Evolutionary conservation across 805 yeast genomes (phyloP).

Genomic region (Candida manassasensis): DNA sequence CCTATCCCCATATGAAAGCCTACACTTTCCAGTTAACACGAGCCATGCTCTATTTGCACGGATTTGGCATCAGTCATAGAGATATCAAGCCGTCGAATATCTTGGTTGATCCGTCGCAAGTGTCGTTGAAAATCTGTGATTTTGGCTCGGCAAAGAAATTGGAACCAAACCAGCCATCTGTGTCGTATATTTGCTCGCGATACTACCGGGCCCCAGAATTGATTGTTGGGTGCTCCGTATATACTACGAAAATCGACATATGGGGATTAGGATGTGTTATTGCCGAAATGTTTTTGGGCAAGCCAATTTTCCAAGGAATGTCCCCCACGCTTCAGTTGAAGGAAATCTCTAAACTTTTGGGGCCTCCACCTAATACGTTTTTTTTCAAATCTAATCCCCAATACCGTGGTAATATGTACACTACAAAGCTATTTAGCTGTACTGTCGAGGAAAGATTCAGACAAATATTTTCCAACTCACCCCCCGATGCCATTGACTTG

Average conservation of each 20-base stretch:
- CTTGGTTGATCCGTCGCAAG: slow-evolving; percentile 64
- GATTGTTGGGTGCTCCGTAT: slow-evolving; percentile 82
- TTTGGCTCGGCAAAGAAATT: slow-evolving; percentile 81
- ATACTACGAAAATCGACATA: slow-evolving; percentile 87
- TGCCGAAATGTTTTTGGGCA: slow-evolving; percentile 90
- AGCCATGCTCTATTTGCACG: slow-evolving; percentile 78
- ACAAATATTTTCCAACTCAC: slow-evolving; percentile 58
- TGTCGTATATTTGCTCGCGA: slow-evolving; percentile 92
- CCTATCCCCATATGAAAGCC: slow-evolving; percentile 69
- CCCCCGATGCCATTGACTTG: slow-evolving; percentile 82
- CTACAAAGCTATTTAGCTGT: slow-evolving; percentile 58
- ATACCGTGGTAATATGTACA: slow-evolving; percentile 70
- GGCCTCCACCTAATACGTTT: slow-evolving; percentile 74
- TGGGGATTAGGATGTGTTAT: slow-evolving; percentile 98
- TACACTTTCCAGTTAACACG: slow-evolving; percentile 77
- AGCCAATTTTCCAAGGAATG: slow-evolving; percentile 93
- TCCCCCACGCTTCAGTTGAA: slow-evolving; percentile 84
- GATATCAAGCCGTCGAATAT: slow-evolving; percentile 83
- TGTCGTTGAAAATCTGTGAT: slow-evolving; percentile 72
- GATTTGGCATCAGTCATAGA: slow-evolving; percentile 76
- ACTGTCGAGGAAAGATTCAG: slow-evolving; percentile 46
- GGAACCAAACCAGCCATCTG: slow-evolving; percentile 79
- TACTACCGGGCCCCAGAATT: slow-evolving; percentile 96
- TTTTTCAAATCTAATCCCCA: slow-evolving; percentile 70
- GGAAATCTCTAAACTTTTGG: slow-evolving; percentile 84